Percentiles rank a stretch among this genome's conserved stretches.
These are phyloP conservation scores for Monosporascus sp. DNA, from an alignment of 2,329 filamentous ascomycete genomes.

Conservation along the genomic window DNA sequence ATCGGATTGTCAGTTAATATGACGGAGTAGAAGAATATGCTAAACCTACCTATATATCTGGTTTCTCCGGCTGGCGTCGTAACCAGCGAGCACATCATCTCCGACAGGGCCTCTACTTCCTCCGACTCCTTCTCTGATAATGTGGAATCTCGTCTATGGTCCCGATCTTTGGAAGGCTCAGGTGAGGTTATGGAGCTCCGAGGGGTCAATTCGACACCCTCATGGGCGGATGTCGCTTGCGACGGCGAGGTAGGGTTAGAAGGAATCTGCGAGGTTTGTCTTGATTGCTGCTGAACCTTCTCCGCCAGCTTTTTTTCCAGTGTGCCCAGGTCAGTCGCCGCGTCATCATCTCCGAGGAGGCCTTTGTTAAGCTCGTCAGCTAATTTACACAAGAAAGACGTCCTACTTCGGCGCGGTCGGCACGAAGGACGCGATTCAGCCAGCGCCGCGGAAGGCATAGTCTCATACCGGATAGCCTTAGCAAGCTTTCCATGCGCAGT, in stretches of 20 bases:
- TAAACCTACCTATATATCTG: constrained; percentile 75
- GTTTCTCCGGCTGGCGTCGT: constrained; percentile 94
- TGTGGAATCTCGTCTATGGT: constrained; percentile 35
- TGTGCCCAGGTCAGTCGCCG: constrained; percentile 79
- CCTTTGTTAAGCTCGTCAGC: constrained; percentile 34
- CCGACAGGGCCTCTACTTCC: constrained; percentile 82
- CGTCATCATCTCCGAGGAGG: constrained; percentile 79
- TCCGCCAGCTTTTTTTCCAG: constrained; percentile 71
- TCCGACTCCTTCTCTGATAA: constrained; percentile 43
- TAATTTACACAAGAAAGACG: not conserved
- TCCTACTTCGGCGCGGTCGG: constrained; percentile 9
- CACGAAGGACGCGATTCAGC: constrained; percentile 7
- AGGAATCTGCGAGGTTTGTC: constrained; percentile 40
- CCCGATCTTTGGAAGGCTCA: constrained; percentile 35
- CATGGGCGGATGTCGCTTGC: constrained; percentile 37
- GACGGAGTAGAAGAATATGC: not conserved
- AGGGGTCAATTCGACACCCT: constrained; percentile 40
- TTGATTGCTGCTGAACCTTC: constrained; percentile 43
- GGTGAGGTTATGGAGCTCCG: constrained; percentile 52
- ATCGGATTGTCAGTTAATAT: constrained; percentile 3
- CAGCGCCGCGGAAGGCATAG: not conserved
- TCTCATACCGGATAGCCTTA: constrained; percentile 68
- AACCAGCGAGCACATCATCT: constrained; percentile 98
- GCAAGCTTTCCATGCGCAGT: constrained; percentile 89
- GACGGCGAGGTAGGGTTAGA: constrained; percentile 50